These are phyloP conservation scores for Apium graveolens DNA, from an alignment of 129 eudicot genomes.

Conservation along the genomic window DNA sequence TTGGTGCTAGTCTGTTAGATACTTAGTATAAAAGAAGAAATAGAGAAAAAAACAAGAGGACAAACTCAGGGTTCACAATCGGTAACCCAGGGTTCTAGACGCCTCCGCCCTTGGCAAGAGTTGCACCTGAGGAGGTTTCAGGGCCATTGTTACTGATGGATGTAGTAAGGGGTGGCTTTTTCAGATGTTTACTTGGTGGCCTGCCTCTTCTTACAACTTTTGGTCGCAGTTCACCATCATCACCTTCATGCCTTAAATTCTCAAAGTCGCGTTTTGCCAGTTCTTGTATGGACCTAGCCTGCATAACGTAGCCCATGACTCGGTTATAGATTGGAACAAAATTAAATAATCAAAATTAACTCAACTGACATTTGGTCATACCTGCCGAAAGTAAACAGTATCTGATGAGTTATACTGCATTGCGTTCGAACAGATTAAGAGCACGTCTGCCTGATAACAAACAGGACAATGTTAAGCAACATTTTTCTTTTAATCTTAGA, in stretches of 20 bases:
- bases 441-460: constrained; percentile 70
- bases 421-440: constrained; percentile 77
- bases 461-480: background rate
- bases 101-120: constrained; percentile 34
- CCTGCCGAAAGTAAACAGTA: constrained; percentile 82
- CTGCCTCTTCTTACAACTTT: constrained; percentile 78
- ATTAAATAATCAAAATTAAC: background rate
- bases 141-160: constrained; percentile 51
- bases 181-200: constrained; percentile 67
- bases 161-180: constrained; percentile 50
- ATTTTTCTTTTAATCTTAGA: background rate
- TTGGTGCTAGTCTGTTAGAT: background rate
- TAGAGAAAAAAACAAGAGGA: background rate
- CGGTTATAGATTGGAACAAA: background rate
- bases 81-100: background rate
- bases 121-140: constrained; percentile 62
- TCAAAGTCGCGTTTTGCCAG: constrained; percentile 81
- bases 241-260: constrained; percentile 71
- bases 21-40: background rate
- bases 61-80: background rate
- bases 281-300: constrained; percentile 92
- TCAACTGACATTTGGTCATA: constrained; percentile 10
- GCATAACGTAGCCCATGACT: constrained; percentile 6
- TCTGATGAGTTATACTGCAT: constrained; percentile 82
- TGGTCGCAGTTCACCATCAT: constrained; percentile 72